Base-by-base conservation (phyloP, 345 rosid genomes). In the Eucalyptus tenuipes region DNA sequence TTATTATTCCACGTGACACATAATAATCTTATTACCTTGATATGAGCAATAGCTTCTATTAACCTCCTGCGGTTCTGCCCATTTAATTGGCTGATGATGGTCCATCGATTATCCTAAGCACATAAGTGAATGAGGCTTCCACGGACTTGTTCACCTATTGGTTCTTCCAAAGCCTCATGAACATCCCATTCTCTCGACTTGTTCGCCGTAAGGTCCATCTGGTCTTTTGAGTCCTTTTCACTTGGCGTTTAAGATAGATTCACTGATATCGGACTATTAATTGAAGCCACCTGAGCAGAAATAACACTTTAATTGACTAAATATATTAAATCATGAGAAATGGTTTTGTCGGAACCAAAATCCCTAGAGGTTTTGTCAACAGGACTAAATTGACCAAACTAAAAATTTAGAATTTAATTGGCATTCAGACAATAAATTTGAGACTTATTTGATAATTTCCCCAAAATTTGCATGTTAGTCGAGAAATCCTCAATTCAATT, bases 381-480 rank as follows among this genome's bases (percentile, higher is more conserved):
- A 2, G 0, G 22, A 33, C 12, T 4, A 16, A 68, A 4, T 33
- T 68, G 24, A 5, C 42, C 12, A 8, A 68, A 68, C 6, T 1
- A 8, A 68, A 68, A 17, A 17, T 33, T 31, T 31, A 31, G 12
- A 4, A 17, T 6, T 18, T 12, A 40, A 75, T 75, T 5, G 27
- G 8, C 5, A 40, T 20, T 20, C 47, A 5, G 20, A 3, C 5
- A 75, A 10, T 10, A 75, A 75, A 18, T 37, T 37, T 37, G 42
- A 18, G 8, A 37, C 27, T 18, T 2, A 37, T 75, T 37, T 5
- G 14, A 22, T 75, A 1, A 75, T 10, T 11, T 20, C 20, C 27
- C 14, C 47, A 11, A 40, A 42, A 75, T 37, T 37, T 75, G 5
- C 47, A 11, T 20, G 5, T n/a, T 64, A 64, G 40, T 64, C 20